phyloP scores from a whole-genome alignment of 768 basidiomycete species.

The Termitomyces sp. region DNA sequence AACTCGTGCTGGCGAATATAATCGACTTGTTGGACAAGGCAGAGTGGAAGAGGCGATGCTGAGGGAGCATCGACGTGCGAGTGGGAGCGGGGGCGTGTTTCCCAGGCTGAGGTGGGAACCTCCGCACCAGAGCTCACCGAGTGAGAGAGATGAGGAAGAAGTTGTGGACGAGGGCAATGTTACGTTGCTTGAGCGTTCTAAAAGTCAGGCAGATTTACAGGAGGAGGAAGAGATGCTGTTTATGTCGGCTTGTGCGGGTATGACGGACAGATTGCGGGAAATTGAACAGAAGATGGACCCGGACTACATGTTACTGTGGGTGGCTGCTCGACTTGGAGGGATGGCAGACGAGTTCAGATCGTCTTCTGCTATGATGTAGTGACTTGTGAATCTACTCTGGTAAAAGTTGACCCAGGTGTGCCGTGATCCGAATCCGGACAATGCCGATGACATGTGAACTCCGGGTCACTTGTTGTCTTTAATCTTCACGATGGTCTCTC shows the following conservation, averaged over 20 bases:
- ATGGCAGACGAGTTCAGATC: background rate
- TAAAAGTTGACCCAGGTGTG: background rate
- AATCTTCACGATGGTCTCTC: conserved; percentile 57
- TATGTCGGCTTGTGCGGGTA: conserved; percentile 15
- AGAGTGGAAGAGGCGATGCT: conserved; percentile 27
- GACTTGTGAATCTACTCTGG: background rate
- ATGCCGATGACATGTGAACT: background rate
- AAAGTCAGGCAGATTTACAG: background rate
- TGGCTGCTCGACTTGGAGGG: conserved; percentile 9
- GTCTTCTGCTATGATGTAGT: background rate
- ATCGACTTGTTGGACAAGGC: conserved; percentile 27
- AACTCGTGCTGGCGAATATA: conserved; percentile 25
- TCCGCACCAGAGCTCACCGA: background rate
- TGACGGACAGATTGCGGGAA: conserved; percentile 16
- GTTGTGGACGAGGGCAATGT: background rate
- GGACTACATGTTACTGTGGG: conserved; percentile 20
- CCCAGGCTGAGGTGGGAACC: conserved; percentile 1
- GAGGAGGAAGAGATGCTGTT: conserved; percentile 15
- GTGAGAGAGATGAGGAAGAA: background rate
- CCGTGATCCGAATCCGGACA: background rate
- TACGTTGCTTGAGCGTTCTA: background rate
- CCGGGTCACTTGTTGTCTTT: background rate
- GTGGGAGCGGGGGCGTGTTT: conserved; percentile 14
- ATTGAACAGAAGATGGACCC: conserved; percentile 21
- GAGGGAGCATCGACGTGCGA: conserved; percentile 28